These are phyloP conservation scores for Colletotrichum sp. DNA, from an alignment of 2,329 filamentous ascomycete genomes.

Conservation along the genomic window DNA sequence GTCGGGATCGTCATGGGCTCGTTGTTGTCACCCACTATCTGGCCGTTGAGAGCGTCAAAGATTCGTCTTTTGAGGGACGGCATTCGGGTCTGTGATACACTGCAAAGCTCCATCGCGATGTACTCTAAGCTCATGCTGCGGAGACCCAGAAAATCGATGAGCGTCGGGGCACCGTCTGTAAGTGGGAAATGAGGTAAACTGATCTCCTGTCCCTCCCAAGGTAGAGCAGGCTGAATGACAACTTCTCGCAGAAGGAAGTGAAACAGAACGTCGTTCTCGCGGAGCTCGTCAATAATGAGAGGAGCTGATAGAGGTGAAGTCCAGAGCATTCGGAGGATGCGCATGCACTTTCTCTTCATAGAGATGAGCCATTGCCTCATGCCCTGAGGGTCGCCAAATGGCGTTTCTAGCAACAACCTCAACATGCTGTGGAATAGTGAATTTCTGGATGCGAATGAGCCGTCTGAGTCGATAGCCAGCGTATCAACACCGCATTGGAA, in stretches of 20 bases:
- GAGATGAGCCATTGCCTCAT: constrained; percentile 73
- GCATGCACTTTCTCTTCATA: constrained; percentile 71
- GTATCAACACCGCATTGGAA: constrained; percentile 78
- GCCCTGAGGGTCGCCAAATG: constrained; percentile 64
- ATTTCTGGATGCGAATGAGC: constrained; percentile 72
- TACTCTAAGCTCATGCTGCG: constrained; percentile 85
- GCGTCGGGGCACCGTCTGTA: constrained; percentile 68
- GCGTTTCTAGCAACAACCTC: constrained; percentile 72
- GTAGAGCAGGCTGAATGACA: constrained; percentile 70
- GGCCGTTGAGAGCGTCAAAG: constrained; percentile 78
- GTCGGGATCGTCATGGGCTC: constrained; percentile 72
- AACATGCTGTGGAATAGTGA: constrained; percentile 88
- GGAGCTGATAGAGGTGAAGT: constrained; percentile 78
- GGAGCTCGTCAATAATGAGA: constrained; percentile 79
- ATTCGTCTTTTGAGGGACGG: constrained; percentile 74
- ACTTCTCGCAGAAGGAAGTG: constrained; percentile 75
- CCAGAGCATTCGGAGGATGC: constrained; percentile 83
- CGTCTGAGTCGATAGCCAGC: constrained; percentile 70
- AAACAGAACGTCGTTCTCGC: constrained; percentile 80
- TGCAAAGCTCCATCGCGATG: constrained; percentile 82
- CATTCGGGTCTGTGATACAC: constrained; percentile 72
- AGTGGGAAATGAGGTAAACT: constrained; percentile 70
- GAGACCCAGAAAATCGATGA: constrained; percentile 79
- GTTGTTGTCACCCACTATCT: constrained; percentile 69
- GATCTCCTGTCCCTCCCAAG: constrained; percentile 76